Base-by-base conservation (phyloP, 2,329 filamentous ascomycete genomes). In the Pseudogymnoascus sp. region DNA sequence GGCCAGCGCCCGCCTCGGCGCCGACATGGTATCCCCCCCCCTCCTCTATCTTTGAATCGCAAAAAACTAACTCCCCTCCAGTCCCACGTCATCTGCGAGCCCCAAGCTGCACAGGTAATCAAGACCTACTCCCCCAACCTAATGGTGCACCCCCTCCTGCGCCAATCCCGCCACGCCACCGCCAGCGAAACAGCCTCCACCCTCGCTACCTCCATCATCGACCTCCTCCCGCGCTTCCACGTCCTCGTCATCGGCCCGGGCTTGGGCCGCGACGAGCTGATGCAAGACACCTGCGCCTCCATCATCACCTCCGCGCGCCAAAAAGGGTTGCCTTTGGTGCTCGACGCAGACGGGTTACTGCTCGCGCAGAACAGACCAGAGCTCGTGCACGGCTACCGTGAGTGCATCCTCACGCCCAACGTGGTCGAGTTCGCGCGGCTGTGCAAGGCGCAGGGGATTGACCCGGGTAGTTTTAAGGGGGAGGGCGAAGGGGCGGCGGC, bases 61-160 rank as follows among this genome's bases (percentile, higher is more conserved):
- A 19, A 26, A 26, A 13, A 21, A 1, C 50, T 56, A 33, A 56
- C 62, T 13, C 29, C 17, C 61, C 37, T 17, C 29, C 62, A 91
- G 91, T 91, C 88, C 67, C 93, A 97, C 78, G 89, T 99, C 66
- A 96, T 99, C 72, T 99, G 95, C 80, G 96, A 96, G 65, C 91
- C 90, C 9, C 88, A 84, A 62, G 95, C 95, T 2, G 91, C 83
- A 56, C 82, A 85, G 71, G 93, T 97, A 38, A 96, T 99, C 78
- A 99, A 99, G 80, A 91, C 91, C 3, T 99, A 97, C 79, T 97
- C 93, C 19, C 95, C 95, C 2, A 97, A 97, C 75, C 82, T 99
- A 29, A 99, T 99, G 93, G 95, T 99, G 10, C 95, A 97, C 75
- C 95, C 95, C 0, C 84, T 97, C 68, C 93, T 99, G 86, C 89